phyloP scores from a whole-genome alignment of 257 asterid species.

The Penstemon davidsonii region DNA sequence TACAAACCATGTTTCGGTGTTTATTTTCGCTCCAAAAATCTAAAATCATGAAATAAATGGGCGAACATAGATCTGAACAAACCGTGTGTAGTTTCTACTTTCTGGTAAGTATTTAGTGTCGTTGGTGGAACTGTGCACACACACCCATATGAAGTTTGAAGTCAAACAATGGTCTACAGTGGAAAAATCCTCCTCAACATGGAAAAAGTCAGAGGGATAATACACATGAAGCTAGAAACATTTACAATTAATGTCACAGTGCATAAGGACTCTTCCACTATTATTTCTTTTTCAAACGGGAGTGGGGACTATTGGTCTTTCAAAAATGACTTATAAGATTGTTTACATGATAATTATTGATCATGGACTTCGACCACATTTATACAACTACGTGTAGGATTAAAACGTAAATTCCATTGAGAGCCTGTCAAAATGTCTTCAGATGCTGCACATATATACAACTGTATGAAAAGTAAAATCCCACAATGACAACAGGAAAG shows the following conservation, averaged over 20 bases:
- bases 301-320: neutral
- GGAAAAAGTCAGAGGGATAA: neutral
- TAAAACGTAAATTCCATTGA: neutral
- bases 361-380: neutral
- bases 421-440: neutral
- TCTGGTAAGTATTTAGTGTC: too few relatives aligned
- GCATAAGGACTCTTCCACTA: neutral
- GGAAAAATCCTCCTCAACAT: neutral
- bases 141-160: neutral
- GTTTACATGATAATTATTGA: neutral
- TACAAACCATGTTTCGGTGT: too few relatives aligned
- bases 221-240: neutral
- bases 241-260: neutral
- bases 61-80: too few relatives aligned
- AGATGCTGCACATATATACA: neutral
- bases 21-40: too few relatives aligned
- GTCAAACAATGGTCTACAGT: neutral
- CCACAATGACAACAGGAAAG: neutral
- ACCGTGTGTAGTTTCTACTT: too few relatives aligned
- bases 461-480: neutral
- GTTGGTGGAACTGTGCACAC: too few relatives aligned
- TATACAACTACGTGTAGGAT: neutral
- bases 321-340: neutral
- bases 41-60: too few relatives aligned
- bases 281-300: neutral